A percentile compares a stretch with the other conserved stretches of the same genome.
These are phyloP conservation scores for Microsporum audouinii DNA, from an alignment of 2,329 filamentous ascomycete genomes.

Conservation along the genomic window DNA sequence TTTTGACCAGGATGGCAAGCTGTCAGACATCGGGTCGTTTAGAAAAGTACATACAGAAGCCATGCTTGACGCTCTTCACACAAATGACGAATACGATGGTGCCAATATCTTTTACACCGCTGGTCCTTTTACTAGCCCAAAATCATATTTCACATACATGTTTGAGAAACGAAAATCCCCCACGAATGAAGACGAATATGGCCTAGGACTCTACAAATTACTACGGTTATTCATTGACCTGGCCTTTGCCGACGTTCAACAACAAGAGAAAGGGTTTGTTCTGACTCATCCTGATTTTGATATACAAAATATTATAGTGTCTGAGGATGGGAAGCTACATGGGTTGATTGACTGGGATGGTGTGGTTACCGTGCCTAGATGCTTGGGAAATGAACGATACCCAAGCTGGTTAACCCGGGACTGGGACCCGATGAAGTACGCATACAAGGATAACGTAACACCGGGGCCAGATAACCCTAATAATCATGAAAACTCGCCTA, in stretches of 20 bases:
- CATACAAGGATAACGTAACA: constrained; percentile 23
- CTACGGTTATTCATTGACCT: constrained; percentile 8
- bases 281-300: constrained; percentile 10
- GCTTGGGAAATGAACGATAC: constrained; percentile 12
- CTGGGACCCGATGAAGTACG: constrained; percentile 11
- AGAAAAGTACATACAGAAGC: constrained; percentile 4
- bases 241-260: neutral
- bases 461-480: constrained; percentile 19
- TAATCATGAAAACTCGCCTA: constrained; percentile 6
- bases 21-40: constrained; percentile 4
- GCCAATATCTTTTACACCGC: neutral
- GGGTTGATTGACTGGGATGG: constrained; percentile 13
- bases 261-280: constrained; percentile 6
- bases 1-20: constrained; percentile 12
- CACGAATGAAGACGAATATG: neutral
- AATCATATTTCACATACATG: constrained; percentile 7
- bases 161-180: constrained; percentile 6
- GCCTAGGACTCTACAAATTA: constrained; percentile 5
- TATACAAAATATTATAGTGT: constrained; percentile 10
- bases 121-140: constrained; percentile 6
- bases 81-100: constrained; percentile 5
- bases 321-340: constrained; percentile 9
- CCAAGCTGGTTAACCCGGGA: constrained; percentile 13
- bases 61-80: constrained; percentile 4
- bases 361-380: constrained; percentile 8